Evolutionary conservation across 2,329 filamentous ascomycete species (phyloP), one percentile per base, ranked within the genome.

Genomic region (Penicillium sp.): DNA sequence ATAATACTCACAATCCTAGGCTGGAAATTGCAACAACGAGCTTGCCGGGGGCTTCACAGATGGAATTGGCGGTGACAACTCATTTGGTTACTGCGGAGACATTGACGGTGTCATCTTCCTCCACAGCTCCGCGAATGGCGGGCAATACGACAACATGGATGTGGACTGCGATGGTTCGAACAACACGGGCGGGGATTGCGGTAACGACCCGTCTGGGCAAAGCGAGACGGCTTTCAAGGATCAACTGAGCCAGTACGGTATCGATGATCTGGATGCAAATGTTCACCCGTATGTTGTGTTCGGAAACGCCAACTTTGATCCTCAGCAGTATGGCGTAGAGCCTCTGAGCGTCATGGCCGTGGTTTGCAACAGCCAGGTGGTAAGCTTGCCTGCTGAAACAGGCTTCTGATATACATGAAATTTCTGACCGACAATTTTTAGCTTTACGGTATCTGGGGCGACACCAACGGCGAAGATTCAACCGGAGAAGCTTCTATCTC

Each of bases 371-470:
- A 43, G 35, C 45, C 72, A 78, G 51, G 76, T 84, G 69, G 79
- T 80, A 68, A n/a, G 57, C 55, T 1, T 28, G 17, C 3, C 10
- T 20, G 5, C 2, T 48, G 1, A 5, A 43, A 14, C 5, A 3
- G 14, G 17, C 10, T n/a, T 4, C 28, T 20, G 6, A 12, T 45
- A 4, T 28, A 25, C n/a, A 22, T 39, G 31, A 25, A n/a, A 5
- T 15, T 52, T 14, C 14, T 34, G 4, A 31, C 25, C 34, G n/a
- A 7, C 37, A 37, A n/a, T 34, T 10, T 22, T 35, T 52, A 83
- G 80, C 76, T 81, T 63, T 87, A 87, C 67, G 85, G 84, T 11
- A 74, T 87, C 52, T 88, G 84, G 85, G 86, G 84, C 20, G 85
- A 88, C 63, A 82, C 81, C 37, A 88, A 88, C 61, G 86, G 84